Evolutionary conservation across 2,329 filamentous ascomycete species (phyloP).

Genomic region (Lachnellula hyalina): DNA sequence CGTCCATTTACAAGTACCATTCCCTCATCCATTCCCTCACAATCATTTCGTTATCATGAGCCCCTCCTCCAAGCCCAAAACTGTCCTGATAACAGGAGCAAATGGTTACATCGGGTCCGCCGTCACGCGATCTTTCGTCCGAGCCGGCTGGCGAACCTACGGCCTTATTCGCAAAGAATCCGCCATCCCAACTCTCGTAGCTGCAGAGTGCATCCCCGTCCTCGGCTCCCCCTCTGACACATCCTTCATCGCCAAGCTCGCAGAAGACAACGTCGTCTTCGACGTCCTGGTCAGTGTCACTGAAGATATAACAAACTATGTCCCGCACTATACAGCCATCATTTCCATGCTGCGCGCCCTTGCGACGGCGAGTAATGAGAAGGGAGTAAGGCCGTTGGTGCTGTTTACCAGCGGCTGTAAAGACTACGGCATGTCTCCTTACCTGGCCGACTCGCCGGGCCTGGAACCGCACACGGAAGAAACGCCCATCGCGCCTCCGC

Average conservation of each 20-base stretch:
- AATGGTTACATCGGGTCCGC: constrained; percentile 46
- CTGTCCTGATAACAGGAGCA: constrained; percentile 43
- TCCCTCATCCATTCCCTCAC: neutral
- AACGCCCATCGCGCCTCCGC: constrained; percentile 33
- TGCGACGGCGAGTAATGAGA: constrained; percentile 30
- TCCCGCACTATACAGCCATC: constrained; percentile 35
- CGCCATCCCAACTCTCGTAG: constrained; percentile 28
- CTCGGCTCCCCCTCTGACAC: constrained; percentile 36
- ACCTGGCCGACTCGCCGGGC: constrained; percentile 30
- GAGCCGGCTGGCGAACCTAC: constrained; percentile 41
- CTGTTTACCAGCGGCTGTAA: constrained; percentile 46
- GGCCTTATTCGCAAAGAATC: constrained; percentile 38
- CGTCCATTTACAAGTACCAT: neutral
- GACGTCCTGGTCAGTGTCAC: constrained; percentile 41
- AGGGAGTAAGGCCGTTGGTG: constrained; percentile 37
- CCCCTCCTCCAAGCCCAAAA: constrained; percentile 9
- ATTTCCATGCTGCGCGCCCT: constrained; percentile 33
- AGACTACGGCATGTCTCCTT: constrained; percentile 38
- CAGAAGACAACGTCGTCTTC: constrained; percentile 26
- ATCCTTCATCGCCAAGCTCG: constrained; percentile 26
- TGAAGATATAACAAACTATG: constrained; percentile 37
- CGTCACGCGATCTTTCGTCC: constrained; percentile 40
- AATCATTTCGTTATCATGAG: neutral
- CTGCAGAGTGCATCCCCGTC: constrained; percentile 37
- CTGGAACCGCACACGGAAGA: constrained; percentile 40